Base-by-base conservation (phyloP, 441 rosid genomes). In the Hura crepitans region DNA sequence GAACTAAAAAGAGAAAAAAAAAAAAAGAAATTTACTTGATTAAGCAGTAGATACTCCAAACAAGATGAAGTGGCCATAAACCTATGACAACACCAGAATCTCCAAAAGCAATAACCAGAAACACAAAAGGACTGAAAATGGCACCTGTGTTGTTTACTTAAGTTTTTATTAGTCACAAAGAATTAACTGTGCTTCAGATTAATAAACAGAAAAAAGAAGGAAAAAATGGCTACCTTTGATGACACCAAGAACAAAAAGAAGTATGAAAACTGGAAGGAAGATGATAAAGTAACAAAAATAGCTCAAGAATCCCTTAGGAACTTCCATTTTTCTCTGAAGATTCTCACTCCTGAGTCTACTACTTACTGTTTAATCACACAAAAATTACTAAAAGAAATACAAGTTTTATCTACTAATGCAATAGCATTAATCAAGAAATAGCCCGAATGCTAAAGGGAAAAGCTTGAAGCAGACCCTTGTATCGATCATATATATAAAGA, bases 31-130 rank as follows among this genome's bases (percentile, higher is more conserved):
- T 43, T 31, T 72, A 65, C 75, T 46, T 72, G 54, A 72, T 56
- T 45, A 72, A 55, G 63, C 74, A 72, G 64, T 22, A 54, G 58
- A 65, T 43, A 15, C 75, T 72, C 65, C 75, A 72, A 55, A 65
- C 55, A 45, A 64, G 75, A 65, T 71, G 69, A 42, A 71, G 56
- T 20, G 74, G 74, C 74, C 69, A 71, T 71, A 71, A 71, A 13
- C 63, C 71, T 17, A 72, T 33, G 42, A 66, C 66, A 23, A 72
- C 57, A 10, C 66, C 60, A 22, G 75, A 58, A 66, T 72, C 75
- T 54, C 75, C 75, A 35, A 72, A 66, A 31, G 75, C 75, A 72
- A 72, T 72, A 2, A 66, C 75, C 49, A 72, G 71, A 23, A 72
- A 27, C 37, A 72, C 75, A 65, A 72, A 50, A n/a, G 71, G 75